Evolutionary conservation across 2,329 filamentous ascomycete species (phyloP), one percentile per base, ranked within the genome.

Genomic region (Apiospora kogelbergensis): DNA sequence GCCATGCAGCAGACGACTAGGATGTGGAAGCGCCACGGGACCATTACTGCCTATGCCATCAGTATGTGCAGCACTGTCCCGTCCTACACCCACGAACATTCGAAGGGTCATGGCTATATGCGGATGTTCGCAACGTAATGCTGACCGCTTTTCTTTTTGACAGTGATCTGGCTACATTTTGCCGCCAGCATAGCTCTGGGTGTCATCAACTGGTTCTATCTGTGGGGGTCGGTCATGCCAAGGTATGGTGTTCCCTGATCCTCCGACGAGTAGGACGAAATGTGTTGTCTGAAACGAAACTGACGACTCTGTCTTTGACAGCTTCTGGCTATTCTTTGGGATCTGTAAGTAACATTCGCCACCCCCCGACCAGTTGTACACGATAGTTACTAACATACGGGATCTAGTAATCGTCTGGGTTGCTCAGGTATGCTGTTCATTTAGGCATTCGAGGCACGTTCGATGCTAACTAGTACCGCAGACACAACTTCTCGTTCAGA

Each of bases 401-500:
- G 0, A 0, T 9, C 1, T 26, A 69, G 68, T 69, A 2, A 63
- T 66, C 30, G 41, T 69, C 22, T 69, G 68, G 68, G 65, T 69
- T 13, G 68, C 77, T 65, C 75, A 80, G 63, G 63, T 64, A 64
- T 6, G 30, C 22, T 42, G 4, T 40, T 2, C 3, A 24, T 7
- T 22, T 2, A 3, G n/a, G 2, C 20, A 9, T 42, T 15, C 1
- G 1, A 24, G 6, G 1, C 17, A 1, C 13, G 1, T 5, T 9
- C 20, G 10, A 22, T 22, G 6, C 60, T 64, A 13, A 53, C 46
- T 6, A 64, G 1, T 4, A 10, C 9, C 24, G 4, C 37, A 64
- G 67, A 77, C 83, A n/a, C 82, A 83, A 70, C 75, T 82, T 17
- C 72, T 84, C 4, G 80, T 83, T 73, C 82, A 84, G 69, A 84